phyloP scores from a whole-genome alignment of 768 basidiomycete species.

The Pulveroboletus sp. region DNA sequence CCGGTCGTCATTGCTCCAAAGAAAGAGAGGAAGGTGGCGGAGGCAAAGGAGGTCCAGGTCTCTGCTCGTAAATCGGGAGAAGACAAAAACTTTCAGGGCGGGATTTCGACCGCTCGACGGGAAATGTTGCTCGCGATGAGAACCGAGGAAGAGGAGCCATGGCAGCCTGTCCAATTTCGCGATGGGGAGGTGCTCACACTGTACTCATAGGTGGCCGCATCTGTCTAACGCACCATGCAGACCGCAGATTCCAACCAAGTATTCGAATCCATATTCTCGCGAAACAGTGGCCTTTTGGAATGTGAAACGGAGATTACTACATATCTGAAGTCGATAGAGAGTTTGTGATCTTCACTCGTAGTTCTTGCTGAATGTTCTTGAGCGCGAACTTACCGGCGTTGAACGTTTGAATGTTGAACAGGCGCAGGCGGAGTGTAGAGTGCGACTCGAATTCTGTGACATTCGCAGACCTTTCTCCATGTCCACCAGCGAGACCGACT shows the following conservation, averaged over 20 bases:
- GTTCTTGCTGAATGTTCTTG: background rate
- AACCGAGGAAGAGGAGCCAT: conserved; percentile 72
- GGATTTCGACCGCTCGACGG: conserved; percentile 63
- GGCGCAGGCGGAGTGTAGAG: background rate
- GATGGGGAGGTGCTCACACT: conserved; percentile 53
- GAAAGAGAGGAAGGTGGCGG: conserved; percentile 58
- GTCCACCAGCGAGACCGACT: conserved; percentile 52
- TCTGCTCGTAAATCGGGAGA: conserved; percentile 62
- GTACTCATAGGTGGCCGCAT: background rate
- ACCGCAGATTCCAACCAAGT: conserved; percentile 49
- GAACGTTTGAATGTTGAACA: too few relatives aligned
- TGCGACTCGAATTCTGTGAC: background rate
- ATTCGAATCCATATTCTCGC: conserved; percentile 64
- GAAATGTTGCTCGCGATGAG: conserved; percentile 76
- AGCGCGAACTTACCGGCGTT: background rate
- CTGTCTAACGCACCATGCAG: conserved; percentile 35
- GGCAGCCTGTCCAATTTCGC: conserved; percentile 65
- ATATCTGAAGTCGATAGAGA: conserved; percentile 55
- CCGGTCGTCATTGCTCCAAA: conserved; percentile 37
- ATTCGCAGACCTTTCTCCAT: conserved; percentile 12
- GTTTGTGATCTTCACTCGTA: conserved; percentile 35
- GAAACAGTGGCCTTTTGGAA: conserved; percentile 43
- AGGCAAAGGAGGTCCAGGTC: conserved; percentile 73
- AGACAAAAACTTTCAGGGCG: conserved; percentile 59
- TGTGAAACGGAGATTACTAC: conserved; percentile 52